Evolutionary conservation across 495 filamentous ascomycete genomes (phyloP), one percentile per base, ranked within the genome.

Genomic region (Penicillium alfredii): DNA sequence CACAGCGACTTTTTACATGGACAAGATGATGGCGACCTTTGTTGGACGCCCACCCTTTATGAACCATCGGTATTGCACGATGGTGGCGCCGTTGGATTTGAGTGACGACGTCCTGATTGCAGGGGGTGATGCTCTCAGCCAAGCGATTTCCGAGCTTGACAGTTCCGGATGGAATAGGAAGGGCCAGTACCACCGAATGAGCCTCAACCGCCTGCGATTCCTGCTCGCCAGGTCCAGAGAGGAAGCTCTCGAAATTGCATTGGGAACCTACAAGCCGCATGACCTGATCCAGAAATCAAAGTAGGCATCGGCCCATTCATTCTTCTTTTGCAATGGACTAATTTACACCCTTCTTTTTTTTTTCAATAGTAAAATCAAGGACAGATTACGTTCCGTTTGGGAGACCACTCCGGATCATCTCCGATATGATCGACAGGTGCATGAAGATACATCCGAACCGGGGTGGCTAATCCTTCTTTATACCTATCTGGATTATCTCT

Each of bases 241-340:
- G 36, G 68, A 78, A 35, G 71, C 80, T 9, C 66, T 83, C 12
- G 69, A 79, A 39, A 69, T 81, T 12, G 73, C 76, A 9, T 48
- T 81, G 8, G 68, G 72, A 2, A 65, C 58, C n/a, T 40, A 42
- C 20, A 38, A 56, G 29, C 51, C 60, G 4, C 48, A 57, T 10
- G 63, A 72, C 17, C 51, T 72, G 0, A 41, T 73, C n/a, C 55
- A 61, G 8, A 64, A 64, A 33, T 60, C 72, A 5, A 55, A 70
- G 69, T 75, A 54, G 42, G 56, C 37, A 4, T 25, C 23, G 13
- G 30, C 21, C n/a, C 22, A 3, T 39, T 27, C 6, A 12, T 17
- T n/a, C n/a, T n/a, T n/a, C n/a, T n/a, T n/a, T n/a, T n/a, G n/a
- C n/a, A n/a, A n/a, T n/a, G n/a, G n/a, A n/a, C n/a, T n/a, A n/a